Evolutionary conservation across 2,329 filamentous ascomycete genomes (phyloP).

Genomic region (Verticillium alfalfae): DNA sequence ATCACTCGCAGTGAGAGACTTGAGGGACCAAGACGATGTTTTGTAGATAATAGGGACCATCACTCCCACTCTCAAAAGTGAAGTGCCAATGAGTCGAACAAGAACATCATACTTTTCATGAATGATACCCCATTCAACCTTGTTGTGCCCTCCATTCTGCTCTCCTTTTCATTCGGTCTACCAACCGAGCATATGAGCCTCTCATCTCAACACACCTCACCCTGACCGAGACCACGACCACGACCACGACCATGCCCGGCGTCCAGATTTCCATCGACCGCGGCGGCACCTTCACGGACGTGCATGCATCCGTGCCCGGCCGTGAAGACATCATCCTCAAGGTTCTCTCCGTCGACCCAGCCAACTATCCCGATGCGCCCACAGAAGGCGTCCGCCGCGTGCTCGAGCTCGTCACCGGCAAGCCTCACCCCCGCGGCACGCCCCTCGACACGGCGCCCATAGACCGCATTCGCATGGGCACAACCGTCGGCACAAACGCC

Average conservation of each 20-base stretch:
- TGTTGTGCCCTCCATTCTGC: not conserved
- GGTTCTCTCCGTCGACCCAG: slow-evolving; percentile 65
- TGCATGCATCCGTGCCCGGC: slow-evolving; percentile 60
- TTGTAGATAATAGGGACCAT: not conserved
- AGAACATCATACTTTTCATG: not conserved
- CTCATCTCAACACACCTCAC: not conserved
- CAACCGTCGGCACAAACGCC: slow-evolving; percentile 73
- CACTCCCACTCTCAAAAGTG: not conserved
- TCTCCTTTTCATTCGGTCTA: no score
- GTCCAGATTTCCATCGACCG: slow-evolving; percentile 15
- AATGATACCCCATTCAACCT: not conserved
- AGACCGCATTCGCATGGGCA: slow-evolving; percentile 75
- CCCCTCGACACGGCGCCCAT: slow-evolving; percentile 27
- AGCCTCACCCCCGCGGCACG: slow-evolving; percentile 24
- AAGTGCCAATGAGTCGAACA: not conserved
- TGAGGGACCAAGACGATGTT: not conserved
- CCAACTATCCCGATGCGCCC: slow-evolving; percentile 68
- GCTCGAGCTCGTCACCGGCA: slow-evolving; percentile 24
- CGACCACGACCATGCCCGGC: not conserved
- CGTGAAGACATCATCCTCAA: slow-evolving; percentile 66
- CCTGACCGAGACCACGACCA: not conserved
- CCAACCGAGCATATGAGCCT: not conserved
- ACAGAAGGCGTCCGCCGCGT: slow-evolving; percentile 62
- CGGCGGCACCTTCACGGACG: slow-evolving; percentile 60
- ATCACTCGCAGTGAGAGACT: not conserved